Evolutionary conservation across 2,329 filamentous ascomycete species (phyloP), one percentile per base, ranked within the genome.

Genomic region (Rugonectria rugulosa): DNA sequence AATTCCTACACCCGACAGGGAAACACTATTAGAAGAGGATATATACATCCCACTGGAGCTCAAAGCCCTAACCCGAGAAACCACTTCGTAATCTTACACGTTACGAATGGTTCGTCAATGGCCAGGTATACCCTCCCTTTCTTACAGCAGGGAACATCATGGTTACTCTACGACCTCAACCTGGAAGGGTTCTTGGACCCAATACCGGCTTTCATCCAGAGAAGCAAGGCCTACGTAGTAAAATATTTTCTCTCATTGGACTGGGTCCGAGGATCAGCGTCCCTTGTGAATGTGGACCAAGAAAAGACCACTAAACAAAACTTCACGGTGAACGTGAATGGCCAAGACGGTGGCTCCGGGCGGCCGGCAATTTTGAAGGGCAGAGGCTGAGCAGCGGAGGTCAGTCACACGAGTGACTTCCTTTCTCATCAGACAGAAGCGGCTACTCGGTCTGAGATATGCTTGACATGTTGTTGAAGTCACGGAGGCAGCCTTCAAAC

Each of bases 391-490:
- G 11, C 17, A 7, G 14, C 11, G 38, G 45, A 49, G 38, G 38
- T 26, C 49, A 24, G 45, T 44, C 52, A 41, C 52, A n/a, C 44
- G 38, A 55, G 26, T 19, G 19, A 23, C 32, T 26, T 42, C 36
- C 24, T 14, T 44, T 48, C 15, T 26, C 24, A n/a, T 26, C 29
- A n/a, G 29, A 11, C 12, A 34, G 12, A n/a, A 34, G 15, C 14
- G 17, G 14, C 27, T 7, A 41, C 46, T 21, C 3, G 14, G 37
- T n/a, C 53, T 34, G 20, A 46, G 46, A 27, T 40, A 49, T 56
- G 46, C 41, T 37, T 20, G 45, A 23, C 34, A 49, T 9, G 41
- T 14, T 34, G 36, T 26, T 24, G 45, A 14, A 3, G 15, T 5
- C 19, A 27, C 10, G 44, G n/a, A 47, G 29, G 5, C 29, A 9